Base-by-base conservation (phyloP, 2,329 filamentous ascomycete species). In the Tolypocladium sp. region DNA sequence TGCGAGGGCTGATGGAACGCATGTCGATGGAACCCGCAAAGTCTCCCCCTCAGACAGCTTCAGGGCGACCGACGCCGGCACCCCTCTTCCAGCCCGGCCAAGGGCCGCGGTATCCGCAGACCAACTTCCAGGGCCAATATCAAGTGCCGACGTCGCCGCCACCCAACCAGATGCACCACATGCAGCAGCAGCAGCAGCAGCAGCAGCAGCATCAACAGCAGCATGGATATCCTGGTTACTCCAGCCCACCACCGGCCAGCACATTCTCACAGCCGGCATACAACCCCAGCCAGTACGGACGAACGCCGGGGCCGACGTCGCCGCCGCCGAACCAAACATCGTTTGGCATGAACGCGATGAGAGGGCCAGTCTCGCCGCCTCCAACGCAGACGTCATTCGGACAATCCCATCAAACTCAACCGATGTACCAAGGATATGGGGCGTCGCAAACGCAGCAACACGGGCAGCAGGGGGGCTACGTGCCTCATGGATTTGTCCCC, bases 1-100 rank as follows among this genome's bases (percentile, higher is more conserved):
- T 99, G 59, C 86, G 90, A 59, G 89, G 90, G 49, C 78, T 99
- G 46, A 97, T 99, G 94, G 92, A 97, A 69, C 86, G 92, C 58
- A 93, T 97, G 86, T 92, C 92, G 1, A 88, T 97, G 76, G 91
- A 93, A n/a, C 78, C 82, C 54, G 76, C 59, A 71, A 70, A 71
- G 46, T 69, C 74, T 13, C 71, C 76, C n/a, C 73, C 69, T 9
- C 62, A 65, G 56, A 62, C 67, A 38, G 30, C 63, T 41, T 61
- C 64, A 20, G 64, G 59, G 40, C 63, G 68, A 56, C 67, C 67
- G 60, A 64, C 69, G 46, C 73, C 77, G 41, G 73, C 80, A n/a
- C 71, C 77, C 6, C 69, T 79, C 42, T 82, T 85, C 75, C 79
- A 81, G 60, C 72, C 82, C 44, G 71, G 70, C 44, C 72, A 73